Evolutionary conservation across 1,284 basidiomycete genomes (phyloP).

Genomic region (Schizophyllum amplum): DNA sequence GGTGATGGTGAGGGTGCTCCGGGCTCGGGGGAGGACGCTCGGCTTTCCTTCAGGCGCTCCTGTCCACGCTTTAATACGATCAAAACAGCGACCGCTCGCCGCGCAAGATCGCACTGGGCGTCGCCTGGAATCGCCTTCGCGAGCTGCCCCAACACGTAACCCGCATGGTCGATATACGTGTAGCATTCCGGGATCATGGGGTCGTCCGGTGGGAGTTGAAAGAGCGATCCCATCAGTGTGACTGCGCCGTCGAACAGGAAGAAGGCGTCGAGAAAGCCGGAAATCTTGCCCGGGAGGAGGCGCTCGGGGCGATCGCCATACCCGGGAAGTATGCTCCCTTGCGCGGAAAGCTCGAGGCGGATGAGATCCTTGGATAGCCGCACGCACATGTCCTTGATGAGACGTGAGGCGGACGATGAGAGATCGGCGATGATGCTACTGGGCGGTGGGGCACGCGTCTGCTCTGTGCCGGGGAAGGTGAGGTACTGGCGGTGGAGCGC

Average conservation of each 20-base stretch:
- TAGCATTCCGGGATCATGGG: background rate
- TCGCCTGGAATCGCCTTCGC: background rate
- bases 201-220: background rate
- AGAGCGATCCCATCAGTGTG: background rate
- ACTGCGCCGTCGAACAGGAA: background rate
- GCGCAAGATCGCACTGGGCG: background rate
- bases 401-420: background rate
- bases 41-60: background rate
- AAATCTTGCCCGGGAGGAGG: background rate
- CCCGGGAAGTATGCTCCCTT: background rate
- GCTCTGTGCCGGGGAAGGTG: conserved; percentile 9
- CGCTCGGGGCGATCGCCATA: background rate
- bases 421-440: background rate
- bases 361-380: background rate
- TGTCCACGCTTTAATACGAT: background rate
- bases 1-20: background rate
- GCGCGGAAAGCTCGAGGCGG: background rate
- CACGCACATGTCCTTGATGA: background rate
- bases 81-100: background rate
- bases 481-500: conserved; percentile 30
- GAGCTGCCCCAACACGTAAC: background rate
- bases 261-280: background rate
- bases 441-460: background rate
- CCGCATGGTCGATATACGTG: background rate
- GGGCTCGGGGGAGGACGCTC: background rate